Evolutionary conservation across 345 rosid genomes (phyloP), one percentile per base, ranked within the genome.

Genomic region (Acer negundo): DNA sequence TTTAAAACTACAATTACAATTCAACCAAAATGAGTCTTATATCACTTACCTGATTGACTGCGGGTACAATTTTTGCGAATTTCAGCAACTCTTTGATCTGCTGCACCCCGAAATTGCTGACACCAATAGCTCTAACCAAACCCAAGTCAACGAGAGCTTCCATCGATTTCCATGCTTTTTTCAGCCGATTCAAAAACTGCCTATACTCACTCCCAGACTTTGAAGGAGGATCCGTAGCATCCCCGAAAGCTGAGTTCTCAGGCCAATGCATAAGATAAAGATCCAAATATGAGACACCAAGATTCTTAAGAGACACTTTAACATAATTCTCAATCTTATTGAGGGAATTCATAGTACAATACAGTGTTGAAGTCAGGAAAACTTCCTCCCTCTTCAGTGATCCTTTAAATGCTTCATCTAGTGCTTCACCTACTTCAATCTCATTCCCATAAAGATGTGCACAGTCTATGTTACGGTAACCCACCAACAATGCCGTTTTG

Each of bases 191-290:
- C 76, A 87, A 53, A 58, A 89, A 89, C 83, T 87, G 92, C 77
- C 88, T 82, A 74, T 80, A 67, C 84, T 89, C 92, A 26, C 83
- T 87, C 69, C 87, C 87, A 6, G 86, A 85, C 82, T 89, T 89
- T 51, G 76, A 78, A 61, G 92, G 92, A 31, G 92, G 92, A 82
- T 89, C 92, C 3, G 90, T 89, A 8, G 92, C 92, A 80, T 89
- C 92, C 13, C 92, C 90, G 75, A 89, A 89, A 16, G 82, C 90
- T 0, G 89, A 87, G 83, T 74, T 85, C 65, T 87, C 92, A 24
- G 90, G 92, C 90, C 92, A 87, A 75, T 89, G 90, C 90, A 89
- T 82, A 81, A 89, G 80, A 82, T 89, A 89, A 19, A 89, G 92
- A 89, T 89, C 92, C 79, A 89, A 80, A 75, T 85, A 89, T 8